A percentile compares a stretch with the other conserved stretches of the same genome.
Conservation (phyloP, 768 basidiomycete genomes). For the Boletus rex-veris region DNA sequence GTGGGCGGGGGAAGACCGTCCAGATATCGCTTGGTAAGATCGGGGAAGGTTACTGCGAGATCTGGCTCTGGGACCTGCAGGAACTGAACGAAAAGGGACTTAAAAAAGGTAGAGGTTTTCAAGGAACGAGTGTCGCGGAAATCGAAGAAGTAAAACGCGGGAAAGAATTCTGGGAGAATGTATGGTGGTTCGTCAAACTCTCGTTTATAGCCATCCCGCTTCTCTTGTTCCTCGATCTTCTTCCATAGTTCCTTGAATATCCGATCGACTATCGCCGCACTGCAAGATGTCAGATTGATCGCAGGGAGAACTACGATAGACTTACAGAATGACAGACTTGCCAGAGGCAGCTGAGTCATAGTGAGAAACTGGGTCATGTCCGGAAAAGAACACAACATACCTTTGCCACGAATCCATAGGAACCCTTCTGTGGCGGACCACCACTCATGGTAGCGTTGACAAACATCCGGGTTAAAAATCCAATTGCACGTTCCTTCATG, state of each 20-base stretch:
- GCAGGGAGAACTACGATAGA: neutral
- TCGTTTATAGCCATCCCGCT: slow-evolving; percentile 13
- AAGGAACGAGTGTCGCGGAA: slow-evolving; percentile 24
- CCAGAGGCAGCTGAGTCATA: slow-evolving; percentile 15
- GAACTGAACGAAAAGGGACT: slow-evolving; percentile 26
- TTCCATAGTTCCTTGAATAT: slow-evolving; percentile 23
- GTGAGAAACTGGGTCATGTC: slow-evolving; percentile 1
- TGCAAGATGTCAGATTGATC: slow-evolving; percentile 8
- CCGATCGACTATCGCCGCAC: slow-evolving; percentile 24
- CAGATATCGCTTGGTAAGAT: slow-evolving; percentile 11
- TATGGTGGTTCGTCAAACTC: slow-evolving; percentile 14
- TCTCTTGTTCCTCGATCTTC: slow-evolving; percentile 21
- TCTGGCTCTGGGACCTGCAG: slow-evolving; percentile 22
- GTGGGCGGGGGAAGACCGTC: slow-evolving; percentile 19
- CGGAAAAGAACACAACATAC: slow-evolving; percentile 1
- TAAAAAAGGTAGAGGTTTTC: slow-evolving; percentile 17
- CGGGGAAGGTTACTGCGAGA: slow-evolving; percentile 19
- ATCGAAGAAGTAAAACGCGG: slow-evolving; percentile 29
- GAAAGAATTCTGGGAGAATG: slow-evolving; percentile 23
- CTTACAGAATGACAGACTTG: slow-evolving; percentile 25
- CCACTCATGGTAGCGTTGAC: slow-evolving; percentile 20
- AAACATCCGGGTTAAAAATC: slow-evolving; percentile 20
- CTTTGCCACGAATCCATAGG: slow-evolving; percentile 26
- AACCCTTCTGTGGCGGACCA: slow-evolving; percentile 17
- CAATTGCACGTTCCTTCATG: slow-evolving; percentile 25